These are phyloP conservation scores for Ophiocordyceps robertsii DNA, from an alignment of 2,329 filamentous ascomycete species.

Conservation along the genomic window DNA sequence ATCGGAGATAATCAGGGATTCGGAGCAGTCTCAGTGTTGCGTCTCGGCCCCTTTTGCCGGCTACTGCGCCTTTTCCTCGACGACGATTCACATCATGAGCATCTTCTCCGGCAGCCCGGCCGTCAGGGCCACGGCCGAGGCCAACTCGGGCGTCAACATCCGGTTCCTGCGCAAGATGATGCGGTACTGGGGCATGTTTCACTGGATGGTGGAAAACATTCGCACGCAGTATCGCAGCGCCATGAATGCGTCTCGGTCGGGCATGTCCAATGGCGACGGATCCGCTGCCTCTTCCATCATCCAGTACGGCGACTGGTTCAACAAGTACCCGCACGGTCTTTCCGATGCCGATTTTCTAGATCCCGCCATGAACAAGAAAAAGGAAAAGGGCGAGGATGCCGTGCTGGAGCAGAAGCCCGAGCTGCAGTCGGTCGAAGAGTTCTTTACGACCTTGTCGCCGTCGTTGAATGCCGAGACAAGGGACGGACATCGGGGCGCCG, in stretches of 20 bases:
- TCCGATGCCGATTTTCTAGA: constrained; percentile 75
- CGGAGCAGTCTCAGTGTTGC: constrained; percentile 52
- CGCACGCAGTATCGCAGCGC: constrained; percentile 79
- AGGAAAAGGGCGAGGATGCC: constrained; percentile 72
- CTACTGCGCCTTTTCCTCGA: constrained; percentile 87
- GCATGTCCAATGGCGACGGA: constrained; percentile 35
- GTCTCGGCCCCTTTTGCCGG: constrained; percentile 87
- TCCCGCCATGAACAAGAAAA: constrained; percentile 50
- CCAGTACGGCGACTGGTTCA: constrained; percentile 97
- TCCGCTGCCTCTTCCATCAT: constrained; percentile 50
- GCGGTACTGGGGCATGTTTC: constrained; percentile 96
- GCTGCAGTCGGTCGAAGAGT: constrained; percentile 88
- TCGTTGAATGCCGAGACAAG: constrained; percentile 34
- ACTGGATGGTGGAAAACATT: constrained; percentile 88
- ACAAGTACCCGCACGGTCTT: constrained; percentile 84
- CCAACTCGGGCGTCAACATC: constrained; percentile 75
- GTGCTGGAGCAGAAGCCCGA: constrained; percentile 81
- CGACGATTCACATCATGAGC: constrained; percentile 85
- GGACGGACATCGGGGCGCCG: constrained; percentile 9
- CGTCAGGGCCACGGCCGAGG: constrained; percentile 66
- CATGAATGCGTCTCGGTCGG: constrained; percentile 65
- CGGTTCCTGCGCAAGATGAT: constrained; percentile 91
- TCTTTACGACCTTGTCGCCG: constrained; percentile 70
- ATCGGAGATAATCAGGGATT: constrained; percentile 69
- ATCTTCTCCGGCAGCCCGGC: constrained; percentile 74